Evolutionary conservation across 1,139 yeast genomes (phyloP).

Genomic region (Lodderomyces orthopsilosis): DNA sequence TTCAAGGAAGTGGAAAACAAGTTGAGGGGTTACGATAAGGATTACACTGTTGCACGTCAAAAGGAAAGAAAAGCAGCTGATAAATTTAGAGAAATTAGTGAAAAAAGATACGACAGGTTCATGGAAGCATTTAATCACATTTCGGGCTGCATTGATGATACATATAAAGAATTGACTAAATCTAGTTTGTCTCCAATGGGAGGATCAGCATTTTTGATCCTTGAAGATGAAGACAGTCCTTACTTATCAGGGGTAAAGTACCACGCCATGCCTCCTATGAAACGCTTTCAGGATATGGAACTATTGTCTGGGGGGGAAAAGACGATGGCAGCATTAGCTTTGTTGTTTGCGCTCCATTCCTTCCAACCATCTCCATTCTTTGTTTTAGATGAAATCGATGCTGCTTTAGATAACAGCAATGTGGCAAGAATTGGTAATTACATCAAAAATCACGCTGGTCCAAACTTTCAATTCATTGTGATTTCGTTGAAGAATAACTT

Average conservation of each 20-base stretch:
- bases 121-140: conserved; percentile 76
- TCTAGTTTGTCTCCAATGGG: conserved; percentile 70
- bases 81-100: conserved; percentile 60
- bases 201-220: conserved; percentile 85
- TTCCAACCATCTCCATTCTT: conserved; percentile 94
- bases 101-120: conserved; percentile 58
- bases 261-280: conserved; percentile 97
- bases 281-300: conserved; percentile 91
- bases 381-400: conserved; percentile 95
- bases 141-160: conserved; percentile 64
- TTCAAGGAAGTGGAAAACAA: conserved; percentile 65
- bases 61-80: conserved; percentile 56
- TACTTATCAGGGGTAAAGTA: conserved; percentile 79
- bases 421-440: conserved; percentile 84
- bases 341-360: conserved; percentile 87
- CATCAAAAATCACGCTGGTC: conserved; percentile 72
- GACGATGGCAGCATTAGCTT: conserved; percentile 92
- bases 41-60: conserved; percentile 61
- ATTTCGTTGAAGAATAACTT: conserved; percentile 86
- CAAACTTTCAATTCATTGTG: conserved; percentile 86
- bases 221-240: conserved; percentile 90
- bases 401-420: conserved; percentile 89
- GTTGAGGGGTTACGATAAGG: conserved; percentile 60
- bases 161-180: conserved; percentile 86
- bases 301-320: conserved; percentile 95